Base-by-base conservation (phyloP, 106 monocot species). In the Dendrobium nobile region DNA sequence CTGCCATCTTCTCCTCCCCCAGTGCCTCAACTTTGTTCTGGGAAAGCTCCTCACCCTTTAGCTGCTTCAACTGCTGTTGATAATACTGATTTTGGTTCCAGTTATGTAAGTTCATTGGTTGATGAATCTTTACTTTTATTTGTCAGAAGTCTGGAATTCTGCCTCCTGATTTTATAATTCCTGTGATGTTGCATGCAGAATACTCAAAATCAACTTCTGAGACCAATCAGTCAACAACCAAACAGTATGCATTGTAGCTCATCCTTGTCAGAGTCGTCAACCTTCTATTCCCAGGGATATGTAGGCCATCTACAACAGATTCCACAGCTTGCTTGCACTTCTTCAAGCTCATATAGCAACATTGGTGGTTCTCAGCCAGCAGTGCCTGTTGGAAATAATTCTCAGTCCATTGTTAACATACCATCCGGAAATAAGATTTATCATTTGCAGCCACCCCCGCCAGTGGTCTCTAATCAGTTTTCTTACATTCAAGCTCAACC, bases 1-100 rank as follows among this genome's bases (percentile, higher is more conserved):
- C 70, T 92, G 64, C 95, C 95, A 61, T 86, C 93, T 54, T 95
- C 95, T 59, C 94, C 94, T 54, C 92, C 88, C 9, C 95, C 95
- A 78, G 16, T 72, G 45, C 31, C 73, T 43, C 78, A 80, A 33
- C 45, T 75, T 28, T 81, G 79, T 51, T 44, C 72, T 6, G 55
- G 81, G 64, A 16, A 77, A 79, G 26, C 45, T 79, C 41, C 79
- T 18, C 85, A 77, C 40, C 48, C 58, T 24, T 67, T 28, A 67
- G 67, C 77, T 17, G 47, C 67, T 27, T 81, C 81, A 56, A 82
- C 78, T 72, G 75, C 18, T 4, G 17, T 79, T 55, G 84, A 86
- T 85, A 64, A 48, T 61, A n/a, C 68, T 40, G 73, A 80, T 11
- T 85, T 75, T 5, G 72, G 33, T 41, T 33, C 27, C 80, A 42